phyloP scores from a whole-genome alignment of 768 basidiomycete genomes.

The Candolleomyces efflorescens region DNA sequence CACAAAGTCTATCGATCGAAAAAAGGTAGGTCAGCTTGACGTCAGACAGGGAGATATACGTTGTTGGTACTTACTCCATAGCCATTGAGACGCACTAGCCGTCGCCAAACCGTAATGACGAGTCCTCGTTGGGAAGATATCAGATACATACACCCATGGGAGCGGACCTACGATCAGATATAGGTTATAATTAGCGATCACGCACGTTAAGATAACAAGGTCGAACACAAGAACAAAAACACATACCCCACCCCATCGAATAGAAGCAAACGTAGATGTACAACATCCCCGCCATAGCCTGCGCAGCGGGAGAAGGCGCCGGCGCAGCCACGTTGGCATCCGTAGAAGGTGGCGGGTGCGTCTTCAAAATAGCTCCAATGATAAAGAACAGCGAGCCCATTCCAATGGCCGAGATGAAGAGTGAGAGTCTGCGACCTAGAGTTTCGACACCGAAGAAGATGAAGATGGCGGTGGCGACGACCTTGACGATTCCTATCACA shows the following conservation, averaged over 20 bases:
- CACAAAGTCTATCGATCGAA: slow-evolving; percentile 69
- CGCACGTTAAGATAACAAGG: no score
- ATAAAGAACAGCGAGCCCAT: slow-evolving; percentile 83
- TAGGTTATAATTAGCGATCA: no score
- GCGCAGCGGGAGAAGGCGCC: slow-evolving; percentile 50
- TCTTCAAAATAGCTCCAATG: slow-evolving; percentile 80
- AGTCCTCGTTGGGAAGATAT: slow-evolving; percentile 85
- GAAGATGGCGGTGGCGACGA: slow-evolving; percentile 62
- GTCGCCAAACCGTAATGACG: slow-evolving; percentile 75
- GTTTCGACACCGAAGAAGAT: slow-evolving; percentile 65
- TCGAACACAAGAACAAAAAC: neutral
- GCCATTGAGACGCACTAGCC: slow-evolving; percentile 78
- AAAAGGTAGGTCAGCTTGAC: slow-evolving; percentile 8
- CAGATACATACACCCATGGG: slow-evolving; percentile 63
- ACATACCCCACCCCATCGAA: slow-evolving; percentile 77
- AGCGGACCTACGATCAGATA: slow-evolving; percentile 32
- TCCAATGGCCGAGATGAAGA: slow-evolving; percentile 70
- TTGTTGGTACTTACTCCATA: slow-evolving; percentile 58
- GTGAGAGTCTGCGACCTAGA: slow-evolving; percentile 62
- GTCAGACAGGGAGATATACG: neutral
- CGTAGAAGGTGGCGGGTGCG: slow-evolving; percentile 52
- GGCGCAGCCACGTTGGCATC: slow-evolving; percentile 20
- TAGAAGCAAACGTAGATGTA: slow-evolving; percentile 89
- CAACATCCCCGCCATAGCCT: slow-evolving; percentile 83
- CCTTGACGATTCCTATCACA: slow-evolving; percentile 48